These are phyloP conservation scores for Citrus australasica DNA, from an alignment of 345 rosid genomes.

Conservation along the genomic window DNA sequence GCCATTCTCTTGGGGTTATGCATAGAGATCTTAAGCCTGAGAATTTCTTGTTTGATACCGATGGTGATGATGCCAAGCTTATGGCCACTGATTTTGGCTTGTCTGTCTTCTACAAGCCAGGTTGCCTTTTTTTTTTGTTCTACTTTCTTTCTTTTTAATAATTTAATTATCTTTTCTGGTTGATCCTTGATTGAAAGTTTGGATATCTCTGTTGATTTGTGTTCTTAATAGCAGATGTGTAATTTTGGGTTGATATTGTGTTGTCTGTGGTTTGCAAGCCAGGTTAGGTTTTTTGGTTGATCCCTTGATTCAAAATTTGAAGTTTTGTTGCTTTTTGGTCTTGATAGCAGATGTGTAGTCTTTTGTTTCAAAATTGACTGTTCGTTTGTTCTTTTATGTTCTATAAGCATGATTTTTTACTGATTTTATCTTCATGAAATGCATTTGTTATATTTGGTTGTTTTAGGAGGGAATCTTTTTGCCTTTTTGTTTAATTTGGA, in stretches of 20 bases:
- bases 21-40: constrained; percentile 98
- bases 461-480: background rate
- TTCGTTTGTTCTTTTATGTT: background rate
- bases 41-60: constrained; percentile 85
- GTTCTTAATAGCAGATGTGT: background rate
- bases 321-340: background rate
- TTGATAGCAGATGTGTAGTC: background rate
- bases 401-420: background rate
- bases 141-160: no score
- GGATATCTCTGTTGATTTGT: background rate
- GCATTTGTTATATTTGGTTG: background rate
- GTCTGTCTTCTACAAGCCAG: constrained; percentile 94
- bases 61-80: constrained; percentile 72
- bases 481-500: background rate
- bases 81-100: constrained; percentile 91
- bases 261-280: constrained; percentile 90
- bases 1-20: constrained; percentile 97
- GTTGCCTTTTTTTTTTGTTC: constrained; percentile 23
- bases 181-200: background rate
- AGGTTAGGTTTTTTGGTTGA: constrained; percentile 41
- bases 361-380: background rate
- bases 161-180: background rate
- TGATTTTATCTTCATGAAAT: background rate
- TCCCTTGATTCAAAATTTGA: background rate
- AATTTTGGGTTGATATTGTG: constrained; percentile 51